Conservation (phyloP, 768 basidiomycete species). For the Hortiboletus flavorubellus region DNA sequence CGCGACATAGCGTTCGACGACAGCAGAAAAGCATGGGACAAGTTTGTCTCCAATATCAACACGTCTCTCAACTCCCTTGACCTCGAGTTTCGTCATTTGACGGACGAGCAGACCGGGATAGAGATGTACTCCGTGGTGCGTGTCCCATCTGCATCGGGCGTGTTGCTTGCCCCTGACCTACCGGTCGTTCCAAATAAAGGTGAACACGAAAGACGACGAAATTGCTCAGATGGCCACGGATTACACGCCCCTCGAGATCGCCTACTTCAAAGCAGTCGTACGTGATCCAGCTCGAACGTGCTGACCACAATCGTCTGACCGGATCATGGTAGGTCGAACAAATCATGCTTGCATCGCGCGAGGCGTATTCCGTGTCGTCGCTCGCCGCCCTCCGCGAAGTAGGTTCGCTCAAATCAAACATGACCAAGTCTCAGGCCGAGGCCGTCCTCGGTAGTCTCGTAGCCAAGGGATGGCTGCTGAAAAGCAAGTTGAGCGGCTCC, state of each 20-base stretch:
- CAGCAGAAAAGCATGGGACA: constrained; percentile 51
- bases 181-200: constrained; percentile 38
- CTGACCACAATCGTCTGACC: background rate
- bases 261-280: constrained; percentile 82
- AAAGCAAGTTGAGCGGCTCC: constrained; percentile 59
- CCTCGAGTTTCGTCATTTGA: constrained; percentile 62
- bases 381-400: constrained; percentile 74
- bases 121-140: constrained; percentile 70
- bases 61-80: constrained; percentile 61
- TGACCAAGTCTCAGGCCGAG: constrained; percentile 77
- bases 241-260: constrained; percentile 73
- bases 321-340: constrained; percentile 64
- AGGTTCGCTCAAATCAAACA: constrained; percentile 51
- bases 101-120: constrained; percentile 62
- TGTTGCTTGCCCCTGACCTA: background rate
- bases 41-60: constrained; percentile 60
- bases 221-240: constrained; percentile 84
- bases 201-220: constrained; percentile 77
- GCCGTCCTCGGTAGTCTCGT: constrained; percentile 74
- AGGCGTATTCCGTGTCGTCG: constrained; percentile 74
- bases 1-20: constrained; percentile 44
- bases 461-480: constrained; percentile 73
- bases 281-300: constrained; percentile 21
- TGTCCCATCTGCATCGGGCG: background rate
- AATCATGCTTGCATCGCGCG: constrained; percentile 77